Conservation (phyloP, 2,329 filamentous ascomycete genomes). For the Aspergillus melleus region DNA sequence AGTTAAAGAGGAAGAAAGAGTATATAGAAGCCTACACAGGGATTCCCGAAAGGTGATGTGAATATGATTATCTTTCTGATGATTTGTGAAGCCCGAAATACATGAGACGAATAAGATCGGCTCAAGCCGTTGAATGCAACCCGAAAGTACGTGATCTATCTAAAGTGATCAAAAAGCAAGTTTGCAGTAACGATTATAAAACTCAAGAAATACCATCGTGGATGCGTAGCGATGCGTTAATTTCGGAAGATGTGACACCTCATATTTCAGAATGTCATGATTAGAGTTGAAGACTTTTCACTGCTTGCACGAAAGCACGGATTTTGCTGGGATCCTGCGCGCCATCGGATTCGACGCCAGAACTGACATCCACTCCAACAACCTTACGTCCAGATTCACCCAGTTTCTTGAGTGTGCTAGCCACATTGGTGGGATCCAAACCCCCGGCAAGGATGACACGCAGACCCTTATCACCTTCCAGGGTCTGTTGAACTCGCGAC, state of each 20-base stretch:
- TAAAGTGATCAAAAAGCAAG: background rate
- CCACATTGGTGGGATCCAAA: slow-evolving; percentile 76
- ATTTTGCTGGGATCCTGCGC: slow-evolving; percentile 82
- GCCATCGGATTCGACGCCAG: slow-evolving; percentile 83
- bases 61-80: background rate
- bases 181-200: background rate
- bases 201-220: slow-evolving; percentile 8
- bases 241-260: background rate
- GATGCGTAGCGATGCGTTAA: slow-evolving; percentile 4
- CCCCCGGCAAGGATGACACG: slow-evolving; percentile 83
- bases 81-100: background rate
- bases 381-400: slow-evolving; percentile 63
- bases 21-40: background rate
- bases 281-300: slow-evolving; percentile 55
- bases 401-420: slow-evolving; percentile 62
- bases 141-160: slow-evolving; percentile 5
- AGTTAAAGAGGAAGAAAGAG: background rate
- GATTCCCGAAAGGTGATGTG: background rate
- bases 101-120: background rate
- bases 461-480: slow-evolving; percentile 69
- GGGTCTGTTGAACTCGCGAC: slow-evolving; percentile 63
- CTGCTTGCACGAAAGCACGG: slow-evolving; percentile 71
- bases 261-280: background rate
- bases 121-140: background rate
- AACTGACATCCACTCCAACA: slow-evolving; percentile 87